A percentile compares a stretch with the other conserved stretches of the same genome.
These are phyloP conservation scores for Colletotrichum nymphaeae DNA, from an alignment of 2,329 filamentous ascomycete genomes.

Conservation along the genomic window DNA sequence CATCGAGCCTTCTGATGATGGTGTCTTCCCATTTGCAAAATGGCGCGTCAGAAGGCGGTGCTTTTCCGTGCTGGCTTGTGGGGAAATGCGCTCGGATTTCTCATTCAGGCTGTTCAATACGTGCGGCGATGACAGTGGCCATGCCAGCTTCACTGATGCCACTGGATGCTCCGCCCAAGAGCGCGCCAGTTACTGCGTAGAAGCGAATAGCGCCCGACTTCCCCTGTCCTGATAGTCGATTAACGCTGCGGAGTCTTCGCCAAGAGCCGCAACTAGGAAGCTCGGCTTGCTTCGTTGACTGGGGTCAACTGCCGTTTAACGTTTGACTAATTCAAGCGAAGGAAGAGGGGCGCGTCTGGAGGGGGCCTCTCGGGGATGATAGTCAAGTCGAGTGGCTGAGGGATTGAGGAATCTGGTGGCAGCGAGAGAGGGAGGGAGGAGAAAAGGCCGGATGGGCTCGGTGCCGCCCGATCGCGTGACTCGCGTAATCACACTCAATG, in stretches of 20 bases:
- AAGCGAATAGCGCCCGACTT: constrained; percentile 2
- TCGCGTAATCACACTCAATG: not conserved
- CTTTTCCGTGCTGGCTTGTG: constrained; percentile 18
- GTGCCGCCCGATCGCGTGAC: constrained; percentile 8
- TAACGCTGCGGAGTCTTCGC: constrained; percentile 9
- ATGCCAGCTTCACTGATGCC: not conserved
- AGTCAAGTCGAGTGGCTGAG: not conserved
- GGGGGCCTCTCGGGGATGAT: not conserved
- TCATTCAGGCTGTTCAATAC: constrained; percentile 2
- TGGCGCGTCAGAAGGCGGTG: not conserved
- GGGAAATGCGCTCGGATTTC: not conserved
- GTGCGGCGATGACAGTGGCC: not conserved
- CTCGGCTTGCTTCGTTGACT: constrained; percentile 13
- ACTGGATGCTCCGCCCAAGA: constrained; percentile 3
- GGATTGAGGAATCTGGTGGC: too few relatives aligned
- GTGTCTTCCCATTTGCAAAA: not conserved
- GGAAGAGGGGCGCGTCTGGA: not conserved
- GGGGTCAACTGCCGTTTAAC: not conserved
- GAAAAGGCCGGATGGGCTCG: not conserved
- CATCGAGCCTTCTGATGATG: not conserved
- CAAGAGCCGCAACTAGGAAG: constrained; percentile 23
- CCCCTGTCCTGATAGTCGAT: constrained; percentile 3
- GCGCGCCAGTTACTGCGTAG: not conserved
- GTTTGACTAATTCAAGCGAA: not conserved
- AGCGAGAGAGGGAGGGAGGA: not conserved